These are phyloP conservation scores for Aphanomyces euteiches DNA, from an alignment of 352 stramenopile species.

Conservation along the genomic window DNA sequence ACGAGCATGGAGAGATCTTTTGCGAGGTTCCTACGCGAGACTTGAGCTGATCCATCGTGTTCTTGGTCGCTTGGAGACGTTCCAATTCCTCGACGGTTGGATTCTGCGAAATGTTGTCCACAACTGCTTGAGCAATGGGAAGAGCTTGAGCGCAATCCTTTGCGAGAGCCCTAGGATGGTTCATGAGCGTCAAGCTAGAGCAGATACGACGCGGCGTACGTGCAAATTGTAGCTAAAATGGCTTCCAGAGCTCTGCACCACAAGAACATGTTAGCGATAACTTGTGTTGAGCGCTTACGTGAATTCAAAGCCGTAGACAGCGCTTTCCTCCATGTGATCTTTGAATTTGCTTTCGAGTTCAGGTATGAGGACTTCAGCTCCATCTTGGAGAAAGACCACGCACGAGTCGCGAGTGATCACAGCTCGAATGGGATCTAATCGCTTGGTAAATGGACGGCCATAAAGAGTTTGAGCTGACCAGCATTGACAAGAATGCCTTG, in stretches of 20 bases:
- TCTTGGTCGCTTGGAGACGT: conserved; percentile 60
- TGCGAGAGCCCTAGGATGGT: conserved; percentile 41
- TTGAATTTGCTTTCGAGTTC: conserved; percentile 41
- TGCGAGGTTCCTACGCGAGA: conserved; percentile 30
- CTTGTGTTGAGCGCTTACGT: conserved; percentile 7
- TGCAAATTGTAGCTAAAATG: conserved; percentile 45
- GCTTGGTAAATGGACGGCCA: no score
- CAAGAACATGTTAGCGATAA: not conserved
- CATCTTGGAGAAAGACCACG: conserved; percentile 50
- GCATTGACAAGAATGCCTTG: conserved; percentile 75
- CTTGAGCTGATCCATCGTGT: conserved; percentile 66
- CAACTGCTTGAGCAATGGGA: conserved; percentile 40
- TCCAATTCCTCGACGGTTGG: conserved; percentile 52
- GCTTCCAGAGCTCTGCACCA: conserved; percentile 46
- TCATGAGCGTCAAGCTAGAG: not conserved
- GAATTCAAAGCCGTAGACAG: conserved; percentile 52
- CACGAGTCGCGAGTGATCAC: conserved; percentile 69
- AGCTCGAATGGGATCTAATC: conserved; percentile 55
- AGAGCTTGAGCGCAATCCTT: conserved; percentile 48
- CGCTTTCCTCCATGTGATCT: conserved; percentile 40
- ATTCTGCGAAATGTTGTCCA: conserved; percentile 52
- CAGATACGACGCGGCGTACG: not conserved
- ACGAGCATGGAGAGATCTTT: not conserved
- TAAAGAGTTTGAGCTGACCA: conserved; percentile 32
- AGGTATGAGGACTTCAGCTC: conserved; percentile 9